Percentiles rank a stretch among this genome's conserved stretches.
Evolutionary conservation across 2,329 filamentous ascomycete species (phyloP).

Genomic region (Diplodia corticola): DNA sequence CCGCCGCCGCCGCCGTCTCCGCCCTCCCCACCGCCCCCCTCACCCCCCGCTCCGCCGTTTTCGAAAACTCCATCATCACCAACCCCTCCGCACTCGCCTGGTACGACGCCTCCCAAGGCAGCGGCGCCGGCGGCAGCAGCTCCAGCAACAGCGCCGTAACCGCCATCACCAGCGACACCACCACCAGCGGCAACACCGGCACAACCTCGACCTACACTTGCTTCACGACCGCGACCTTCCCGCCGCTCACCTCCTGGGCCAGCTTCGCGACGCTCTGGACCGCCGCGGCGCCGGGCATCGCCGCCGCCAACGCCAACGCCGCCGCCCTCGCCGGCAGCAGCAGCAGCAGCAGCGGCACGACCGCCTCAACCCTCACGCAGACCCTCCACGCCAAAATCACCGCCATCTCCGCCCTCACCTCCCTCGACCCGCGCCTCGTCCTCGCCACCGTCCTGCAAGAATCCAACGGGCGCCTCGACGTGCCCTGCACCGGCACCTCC

Average conservation of each 20-base stretch:
- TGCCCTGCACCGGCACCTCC: conserved; percentile 24
- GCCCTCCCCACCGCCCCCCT: background rate
- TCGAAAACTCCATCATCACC: background rate
- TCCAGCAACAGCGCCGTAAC: background rate
- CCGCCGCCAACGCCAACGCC: background rate
- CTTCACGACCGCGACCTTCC: background rate
- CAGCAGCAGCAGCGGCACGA: background rate
- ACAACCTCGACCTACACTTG: conserved; percentile 10
- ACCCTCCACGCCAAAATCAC: conserved; percentile 15
- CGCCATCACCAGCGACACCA: background rate
- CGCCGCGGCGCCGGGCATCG: too few relatives aligned
- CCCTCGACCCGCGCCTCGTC: conserved; percentile 27
- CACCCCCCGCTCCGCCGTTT: background rate
- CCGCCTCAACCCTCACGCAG: background rate
- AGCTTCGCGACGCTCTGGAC: conserved; percentile 13
- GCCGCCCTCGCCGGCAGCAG: background rate
- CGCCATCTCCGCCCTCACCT: conserved; percentile 21
- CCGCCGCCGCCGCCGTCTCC: background rate
- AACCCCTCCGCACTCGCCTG: background rate
- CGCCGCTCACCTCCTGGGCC: background rate
- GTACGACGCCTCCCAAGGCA: background rate
- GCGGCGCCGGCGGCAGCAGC: background rate
- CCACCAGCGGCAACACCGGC: background rate
- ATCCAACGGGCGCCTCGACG: conserved; percentile 24
- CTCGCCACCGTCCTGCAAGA: conserved; percentile 29